Evolutionary conservation across 2,329 filamentous ascomycete genomes (phyloP).

Genomic region (Ambrosiella beaveri): DNA sequence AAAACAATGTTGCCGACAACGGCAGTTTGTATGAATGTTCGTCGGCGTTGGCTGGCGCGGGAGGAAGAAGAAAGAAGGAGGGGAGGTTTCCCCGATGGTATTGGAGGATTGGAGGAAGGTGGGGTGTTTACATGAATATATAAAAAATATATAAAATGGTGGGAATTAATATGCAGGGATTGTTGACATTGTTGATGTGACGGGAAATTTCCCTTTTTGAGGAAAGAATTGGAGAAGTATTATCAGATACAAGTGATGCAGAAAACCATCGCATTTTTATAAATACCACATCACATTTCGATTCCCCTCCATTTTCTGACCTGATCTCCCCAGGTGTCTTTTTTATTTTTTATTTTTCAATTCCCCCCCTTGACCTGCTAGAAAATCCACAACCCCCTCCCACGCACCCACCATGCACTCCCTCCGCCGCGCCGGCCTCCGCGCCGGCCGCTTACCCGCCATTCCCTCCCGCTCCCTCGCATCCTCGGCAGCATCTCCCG

Average conservation of each 20-base stretch:
- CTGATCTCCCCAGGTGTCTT: too few relatives aligned
- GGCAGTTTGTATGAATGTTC: not conserved
- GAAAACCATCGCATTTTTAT: not conserved
- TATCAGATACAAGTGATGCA: not conserved
- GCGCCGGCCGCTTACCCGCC: constrained; percentile 14
- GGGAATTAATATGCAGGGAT: not conserved
- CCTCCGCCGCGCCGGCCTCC: constrained; percentile 11
- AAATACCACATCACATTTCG: not conserved
- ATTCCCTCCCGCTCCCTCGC: constrained; percentile 13
- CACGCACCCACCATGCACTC: not conserved
- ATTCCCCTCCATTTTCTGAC: not conserved
- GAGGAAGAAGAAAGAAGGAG: not conserved
- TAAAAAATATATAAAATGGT: too few relatives aligned
- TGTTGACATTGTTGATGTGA: not conserved
- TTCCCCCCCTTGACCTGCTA: not conserved
- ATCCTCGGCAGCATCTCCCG: constrained; percentile 13
- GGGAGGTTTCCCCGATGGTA: not conserved
- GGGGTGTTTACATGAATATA: not conserved
- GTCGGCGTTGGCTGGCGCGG: not conserved
- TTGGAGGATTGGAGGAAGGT: not conserved
- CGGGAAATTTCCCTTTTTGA: not conserved
- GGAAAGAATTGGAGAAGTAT: not conserved
- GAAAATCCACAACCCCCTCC: not conserved
- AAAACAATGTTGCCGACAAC: too few relatives aligned
- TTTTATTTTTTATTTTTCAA: not conserved